Base-by-base conservation (phyloP, 371 early-diverging fungal genomes). In the Mortierella sp. region DNA sequence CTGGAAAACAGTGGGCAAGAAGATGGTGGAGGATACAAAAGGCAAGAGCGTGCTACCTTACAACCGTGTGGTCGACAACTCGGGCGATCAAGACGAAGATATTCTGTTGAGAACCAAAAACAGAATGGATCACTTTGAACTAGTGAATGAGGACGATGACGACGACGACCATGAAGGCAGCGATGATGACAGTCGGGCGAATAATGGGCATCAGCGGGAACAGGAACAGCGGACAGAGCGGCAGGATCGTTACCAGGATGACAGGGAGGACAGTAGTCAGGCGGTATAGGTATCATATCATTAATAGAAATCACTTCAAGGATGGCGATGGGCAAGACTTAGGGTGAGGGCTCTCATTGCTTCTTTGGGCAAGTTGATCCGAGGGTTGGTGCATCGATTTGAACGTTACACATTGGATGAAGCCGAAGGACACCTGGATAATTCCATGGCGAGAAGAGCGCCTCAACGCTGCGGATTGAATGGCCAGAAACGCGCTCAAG, bases 1-100 rank as follows among this genome's bases (percentile, higher is more conserved):
- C 34, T 76, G 77, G 77, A 76, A 61, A 51, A 57, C 63, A 34
- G 50, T 39, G 3, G 52, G 74, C 50, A 73, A 57, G 47, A 53
- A 56, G 47, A 40, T 60, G 54, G 19, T 53, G 7, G 51, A 43
- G 28, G 69, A 76, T 28, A 17, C 27, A 14, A 74, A 63, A 58
- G 64, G 61, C 31, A 63, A 74, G 34, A 51, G 64, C 1, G 29
- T 63, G 1, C 29, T 74, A 37, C 67, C 67, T 0, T 65, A 65
- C 14, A 55, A 61, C 43, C 67, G 67, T 29, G 59, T 66, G 9
- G 52, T 40, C 19, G 43, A 46, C 10, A 43, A 39, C 4, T 44
- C 37, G 0, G 51, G n/a, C 1, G 51, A 58, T 16, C 43, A 45
- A 0, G 62, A 60, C 27, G 53, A 24, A 14, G 69, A 76, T 27